Evolutionary conservation across 1,139 yeast species (phyloP), one percentile per base, ranked within the genome.

Genomic region (Debaryomycetaceae sp.): DNA sequence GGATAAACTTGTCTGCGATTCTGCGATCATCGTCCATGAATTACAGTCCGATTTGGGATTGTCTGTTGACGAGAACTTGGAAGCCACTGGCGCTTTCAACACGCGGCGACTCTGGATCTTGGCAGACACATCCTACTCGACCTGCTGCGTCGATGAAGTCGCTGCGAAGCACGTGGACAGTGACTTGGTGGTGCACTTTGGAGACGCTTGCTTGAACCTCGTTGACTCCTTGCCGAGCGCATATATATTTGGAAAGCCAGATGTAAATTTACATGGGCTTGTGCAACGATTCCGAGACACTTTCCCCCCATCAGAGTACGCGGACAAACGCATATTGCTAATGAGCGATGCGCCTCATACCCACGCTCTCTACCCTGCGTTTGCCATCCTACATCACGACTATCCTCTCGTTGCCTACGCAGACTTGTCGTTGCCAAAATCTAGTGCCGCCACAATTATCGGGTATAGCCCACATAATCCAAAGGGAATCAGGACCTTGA

Each of bases 101-200:
- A 6, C 32, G 13, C 59, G 54, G 39, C 57, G 64, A 28, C 55
- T 77, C 13, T 79, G 86, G 86, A 67, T 79, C 12, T 57, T 90
- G 25, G 99, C 97, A 0, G 99, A 92, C 46, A 87, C 98, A 0
- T 85, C 96, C 0, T 92, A 90, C 44, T 83, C 95, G 15, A 68
- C 95, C 0, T 90, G 98, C 51, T 90, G 99, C 57, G 81, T 90
- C 12, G 99, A 90, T 51, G 96, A 86, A 46, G 94, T 90, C 15
- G 97, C 98, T 0, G 94, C 96, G 1, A 87, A 81, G 45, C 99
- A 90, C 53, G 94, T 90, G 10, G 50, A 61, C 5, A 90, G 94
- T 15, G 95, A 87, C 38, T 56, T 81, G 8, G 85, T 92, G 19
- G 75, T 87, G 1, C 98, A 90, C 52, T 85, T 86, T 51, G 99